Base-by-base conservation (phyloP, 257 asterid species). In the Solanum chilense region DNA sequence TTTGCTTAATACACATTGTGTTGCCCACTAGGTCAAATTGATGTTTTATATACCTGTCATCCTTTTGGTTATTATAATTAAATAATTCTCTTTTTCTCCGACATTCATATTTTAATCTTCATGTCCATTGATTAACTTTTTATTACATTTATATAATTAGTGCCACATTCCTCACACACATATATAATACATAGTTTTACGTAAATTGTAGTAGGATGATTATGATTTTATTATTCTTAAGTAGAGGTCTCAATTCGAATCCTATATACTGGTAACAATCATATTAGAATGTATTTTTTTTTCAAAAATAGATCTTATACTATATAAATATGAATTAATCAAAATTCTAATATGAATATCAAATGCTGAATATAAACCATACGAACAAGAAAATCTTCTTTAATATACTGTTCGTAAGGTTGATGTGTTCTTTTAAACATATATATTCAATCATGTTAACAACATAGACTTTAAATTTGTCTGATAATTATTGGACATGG, bases 301-400 rank as follows among this genome's bases (percentile, higher is more conserved):
- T 5, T 15, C 0, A 69, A 69, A 33, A 33, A 69, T 29, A 13
- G 3, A 0, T 29, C 23, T 69, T 14, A 15, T 4, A 1, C 0
- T 2, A 0, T 9, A 3, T 0, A 7, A 29, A 29, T 29, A 0
- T 12, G 3, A 6, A 31, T 69, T 69, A 29, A 69, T 14, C 3
- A 2, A 66, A 27, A 27, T 27, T 1, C 2, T 25, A 12, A 15
- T 0, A 15, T 69, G 23, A 13, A 15, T 69, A 69, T 0, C 3
- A 14, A 29, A 14, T 5, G 15, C 1, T 0, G 2, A 12, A 29
- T 7, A 29, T 0, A 25, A 68, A 68, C 2, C 12, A 31, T 15
- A 69, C 14, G 1, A 15, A 69, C 8, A 14, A 52, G 23, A 16
- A 31, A 15, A 33, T 15, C 0, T 12, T 7, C 3, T 31, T 70